Evolutionary conservation across 2,329 filamentous ascomycete genomes (phyloP), one percentile per base, ranked within the genome.

Genomic region (Pseudogymnoascus sp.): DNA sequence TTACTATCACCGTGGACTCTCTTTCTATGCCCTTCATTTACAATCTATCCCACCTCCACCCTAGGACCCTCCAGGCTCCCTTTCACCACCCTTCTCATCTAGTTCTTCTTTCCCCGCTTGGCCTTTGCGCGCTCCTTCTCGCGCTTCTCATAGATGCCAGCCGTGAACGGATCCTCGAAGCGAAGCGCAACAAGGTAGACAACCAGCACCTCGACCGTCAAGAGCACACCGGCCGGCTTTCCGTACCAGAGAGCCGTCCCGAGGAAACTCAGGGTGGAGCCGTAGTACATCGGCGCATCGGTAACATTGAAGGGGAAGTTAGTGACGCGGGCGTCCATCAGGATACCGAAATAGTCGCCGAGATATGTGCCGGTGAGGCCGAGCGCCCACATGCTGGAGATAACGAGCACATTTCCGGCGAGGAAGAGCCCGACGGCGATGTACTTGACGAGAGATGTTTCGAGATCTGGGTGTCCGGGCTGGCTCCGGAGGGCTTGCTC

Each of bases 261-360:
- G 61, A 97, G 75, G 75, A 99, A 99, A 75, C 88, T 92, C 81
- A 95, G 80, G 21, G 92, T 94, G 63, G 86, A 90, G 61, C 94
- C 94, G 77, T 91, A 89, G 79, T 99, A 99, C 94, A 99, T 99
- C 63, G 94, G 94, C 58, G 90, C 88, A 65, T 84, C 83, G 59
- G 87, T 92, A 63, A 97, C 81, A 74, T 89, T 97, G 81, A 99
- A 99, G 2, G 94, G 94, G 72, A 99, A 99, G 12, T 89, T 88
- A 10, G 91, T 95, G 58, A 99, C 92, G 69, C 92, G 92, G 66
- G 87, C 78, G 71, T 97, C 92, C 91, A 96, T 95, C 65, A 99
- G 80, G 72, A 97, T 96, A 67, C 94, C 94, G 72, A 97, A 99
- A 79, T 99, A 99, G 77, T 99, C 94, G 67, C 94, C 94, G 34